Conservation (phyloP, 768 basidiomycete genomes). For the Lactarius tabidus region DNA sequence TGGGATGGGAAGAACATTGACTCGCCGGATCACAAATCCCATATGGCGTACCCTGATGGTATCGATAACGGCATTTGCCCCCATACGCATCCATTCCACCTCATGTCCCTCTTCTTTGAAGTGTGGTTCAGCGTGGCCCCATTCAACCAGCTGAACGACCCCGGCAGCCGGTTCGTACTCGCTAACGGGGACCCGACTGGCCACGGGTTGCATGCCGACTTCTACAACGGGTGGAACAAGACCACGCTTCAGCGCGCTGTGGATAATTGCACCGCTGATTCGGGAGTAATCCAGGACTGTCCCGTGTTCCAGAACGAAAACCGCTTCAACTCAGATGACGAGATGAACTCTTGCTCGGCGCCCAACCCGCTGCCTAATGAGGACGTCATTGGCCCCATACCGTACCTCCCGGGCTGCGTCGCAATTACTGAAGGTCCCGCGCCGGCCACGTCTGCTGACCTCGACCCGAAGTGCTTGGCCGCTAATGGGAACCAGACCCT, state of each 20-base stretch:
- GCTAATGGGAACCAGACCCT: no score
- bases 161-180: constrained; percentile 37
- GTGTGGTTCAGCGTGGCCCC: constrained; percentile 32
- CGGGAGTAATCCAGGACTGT: constrained; percentile 19
- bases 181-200: constrained; percentile 44
- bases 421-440: constrained; percentile 12
- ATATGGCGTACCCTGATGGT: constrained; percentile 35
- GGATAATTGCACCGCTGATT: constrained; percentile 28
- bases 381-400: neutral
- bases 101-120: constrained; percentile 44
- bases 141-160: no score
- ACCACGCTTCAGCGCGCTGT: constrained; percentile 39
- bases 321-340: neutral
- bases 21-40: constrained; percentile 37
- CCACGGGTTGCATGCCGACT: constrained; percentile 39
- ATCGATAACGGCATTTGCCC: constrained; percentile 14
- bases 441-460: neutral
- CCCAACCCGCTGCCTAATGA: constrained; percentile 1
- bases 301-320: constrained; percentile 7
- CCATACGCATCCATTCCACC: constrained; percentile 31
- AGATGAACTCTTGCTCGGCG: constrained; percentile 1
- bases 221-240: constrained; percentile 41
- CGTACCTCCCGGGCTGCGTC: constrained; percentile 17
- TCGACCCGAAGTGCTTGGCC: neutral
- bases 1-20: constrained; percentile 41